phyloP scores from a whole-genome alignment of 2,329 filamentous ascomycete species.

The Magnaporthiopsis incrustans region DNA sequence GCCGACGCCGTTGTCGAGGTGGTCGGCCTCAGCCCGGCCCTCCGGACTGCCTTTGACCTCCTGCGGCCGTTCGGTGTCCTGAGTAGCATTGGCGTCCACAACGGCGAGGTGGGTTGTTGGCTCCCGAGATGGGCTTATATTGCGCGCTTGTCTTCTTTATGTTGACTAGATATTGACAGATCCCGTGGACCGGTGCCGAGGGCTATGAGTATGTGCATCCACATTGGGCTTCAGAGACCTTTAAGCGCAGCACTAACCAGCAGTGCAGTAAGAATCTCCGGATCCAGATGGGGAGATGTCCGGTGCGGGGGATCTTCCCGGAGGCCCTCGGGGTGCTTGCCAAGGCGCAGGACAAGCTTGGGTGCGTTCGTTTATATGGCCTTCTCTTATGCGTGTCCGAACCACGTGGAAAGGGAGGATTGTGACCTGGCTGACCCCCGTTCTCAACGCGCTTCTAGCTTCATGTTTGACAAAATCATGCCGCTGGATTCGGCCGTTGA shows the following conservation, averaged over 20 bases:
- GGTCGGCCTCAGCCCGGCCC: conserved; percentile 60
- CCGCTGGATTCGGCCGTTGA: conserved; percentile 57
- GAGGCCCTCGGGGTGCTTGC: conserved; percentile 57
- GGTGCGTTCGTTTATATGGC: conserved; percentile 37
- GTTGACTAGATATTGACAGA: conserved; percentile 32
- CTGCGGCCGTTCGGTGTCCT: conserved; percentile 66
- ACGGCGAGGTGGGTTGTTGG: conserved; percentile 50
- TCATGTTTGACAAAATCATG: conserved; percentile 73
- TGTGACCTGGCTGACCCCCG: background rate
- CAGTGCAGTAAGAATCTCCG: conserved; percentile 57
- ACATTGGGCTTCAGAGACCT: background rate
- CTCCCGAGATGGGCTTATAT: conserved; percentile 10
- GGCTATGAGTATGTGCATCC: conserved; percentile 42
- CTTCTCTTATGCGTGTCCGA: background rate
- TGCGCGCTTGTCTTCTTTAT: background rate
- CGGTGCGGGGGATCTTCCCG: conserved; percentile 62
- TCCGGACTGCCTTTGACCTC: conserved; percentile 63
- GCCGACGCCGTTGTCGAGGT: conserved; percentile 81
- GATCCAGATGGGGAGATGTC: conserved; percentile 69
- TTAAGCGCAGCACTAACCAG: conserved; percentile 1
- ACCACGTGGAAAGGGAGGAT: no score
- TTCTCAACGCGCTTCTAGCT: conserved; percentile 34
- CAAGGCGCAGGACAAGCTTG: conserved; percentile 57
- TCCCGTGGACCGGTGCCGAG: conserved; percentile 58
- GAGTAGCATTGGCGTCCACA: conserved; percentile 70